Evolutionary conservation across 2,329 filamentous ascomycete species (phyloP).

Genomic region (Pestalotiopsis sp.): DNA sequence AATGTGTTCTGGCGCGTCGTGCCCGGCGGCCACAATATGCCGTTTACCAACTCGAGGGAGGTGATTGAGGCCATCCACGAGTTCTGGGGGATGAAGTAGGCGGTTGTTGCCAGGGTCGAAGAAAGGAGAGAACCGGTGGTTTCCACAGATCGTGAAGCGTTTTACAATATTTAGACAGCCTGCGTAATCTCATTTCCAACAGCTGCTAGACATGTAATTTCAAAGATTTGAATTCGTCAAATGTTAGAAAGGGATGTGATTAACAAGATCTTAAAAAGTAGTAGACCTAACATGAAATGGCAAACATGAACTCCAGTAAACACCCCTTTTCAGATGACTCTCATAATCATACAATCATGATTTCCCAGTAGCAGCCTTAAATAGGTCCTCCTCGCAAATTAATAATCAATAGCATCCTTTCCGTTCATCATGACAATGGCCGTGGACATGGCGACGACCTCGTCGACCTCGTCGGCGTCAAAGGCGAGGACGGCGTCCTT

Average conservation of each 20-base stretch:
- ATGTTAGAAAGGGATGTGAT: slow-evolving; percentile 40
- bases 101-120: too few relatives aligned
- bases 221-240: slow-evolving; percentile 36
- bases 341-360: slow-evolving; percentile 7
- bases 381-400: not conserved
- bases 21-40: slow-evolving; percentile 62
- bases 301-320: not conserved
- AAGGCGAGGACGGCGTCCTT: slow-evolving; percentile 33
- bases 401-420: slow-evolving; percentile 34
- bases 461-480: slow-evolving; percentile 31
- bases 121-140: not conserved
- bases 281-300: not conserved
- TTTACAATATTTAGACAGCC: too few relatives aligned
- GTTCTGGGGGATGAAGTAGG: slow-evolving; percentile 41
- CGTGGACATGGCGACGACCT: slow-evolving; percentile 31
- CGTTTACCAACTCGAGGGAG: slow-evolving; percentile 53
- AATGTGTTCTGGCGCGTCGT: slow-evolving; percentile 53
- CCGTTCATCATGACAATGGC: slow-evolving; percentile 34
- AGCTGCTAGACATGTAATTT: not conserved
- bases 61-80: slow-evolving; percentile 48
- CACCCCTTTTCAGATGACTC: not conserved
- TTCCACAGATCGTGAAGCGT: too few relatives aligned
- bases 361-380: not conserved
- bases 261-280: not conserved
- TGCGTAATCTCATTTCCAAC: too few relatives aligned